Percentiles rank a stretch among this genome's conserved stretches.
Evolutionary conservation across 768 basidiomycete species (phyloP).

Genomic region (Rubroboletus satanas): DNA sequence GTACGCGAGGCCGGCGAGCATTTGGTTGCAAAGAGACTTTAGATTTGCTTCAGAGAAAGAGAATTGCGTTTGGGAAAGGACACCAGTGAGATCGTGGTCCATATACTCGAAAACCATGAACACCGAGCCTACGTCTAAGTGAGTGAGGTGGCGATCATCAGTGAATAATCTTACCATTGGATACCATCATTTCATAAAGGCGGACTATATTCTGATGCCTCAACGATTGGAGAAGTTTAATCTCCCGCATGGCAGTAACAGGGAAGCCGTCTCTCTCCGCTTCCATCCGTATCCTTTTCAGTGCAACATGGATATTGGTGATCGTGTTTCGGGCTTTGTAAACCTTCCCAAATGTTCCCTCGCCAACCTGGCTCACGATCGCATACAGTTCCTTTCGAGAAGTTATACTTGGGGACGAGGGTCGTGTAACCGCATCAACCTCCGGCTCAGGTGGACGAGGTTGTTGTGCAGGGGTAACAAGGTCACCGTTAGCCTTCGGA

Average conservation of each 20-base stretch:
- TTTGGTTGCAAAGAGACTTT: conserved; percentile 94
- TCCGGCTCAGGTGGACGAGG: conserved; percentile 22
- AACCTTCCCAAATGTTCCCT: conserved; percentile 98
- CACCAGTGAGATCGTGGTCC: conserved; percentile 96
- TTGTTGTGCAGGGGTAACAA: conserved; percentile 19
- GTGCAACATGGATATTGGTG: conserved; percentile 74
- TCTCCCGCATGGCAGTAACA: conserved; percentile 98
- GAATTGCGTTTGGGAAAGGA: conserved; percentile 88
- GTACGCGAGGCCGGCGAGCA: conserved; percentile 92
- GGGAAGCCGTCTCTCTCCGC: conserved; percentile 97
- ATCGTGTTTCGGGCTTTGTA: conserved; percentile 89
- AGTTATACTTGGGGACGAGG: conserved; percentile 26
- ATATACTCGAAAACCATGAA: conserved; percentile 99
- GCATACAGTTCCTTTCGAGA: conserved; percentile 65
- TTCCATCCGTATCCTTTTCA: conserved; percentile 98
- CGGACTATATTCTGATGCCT: conserved; percentile 86
- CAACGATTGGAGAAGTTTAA: conserved; percentile 91
- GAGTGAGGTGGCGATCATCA: not conserved
- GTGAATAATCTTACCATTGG: conserved; percentile 61
- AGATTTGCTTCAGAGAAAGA: conserved; percentile 81
- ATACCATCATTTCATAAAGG: conserved; percentile 98
- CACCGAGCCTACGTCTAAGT: conserved; percentile 64
- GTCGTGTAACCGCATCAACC: conserved; percentile 23
- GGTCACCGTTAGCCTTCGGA: conserved; percentile 25
- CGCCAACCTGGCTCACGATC: conserved; percentile 91